Conservation (phyloP, 78 protist genomes). For the Dictyostelium citrinum region DNA sequence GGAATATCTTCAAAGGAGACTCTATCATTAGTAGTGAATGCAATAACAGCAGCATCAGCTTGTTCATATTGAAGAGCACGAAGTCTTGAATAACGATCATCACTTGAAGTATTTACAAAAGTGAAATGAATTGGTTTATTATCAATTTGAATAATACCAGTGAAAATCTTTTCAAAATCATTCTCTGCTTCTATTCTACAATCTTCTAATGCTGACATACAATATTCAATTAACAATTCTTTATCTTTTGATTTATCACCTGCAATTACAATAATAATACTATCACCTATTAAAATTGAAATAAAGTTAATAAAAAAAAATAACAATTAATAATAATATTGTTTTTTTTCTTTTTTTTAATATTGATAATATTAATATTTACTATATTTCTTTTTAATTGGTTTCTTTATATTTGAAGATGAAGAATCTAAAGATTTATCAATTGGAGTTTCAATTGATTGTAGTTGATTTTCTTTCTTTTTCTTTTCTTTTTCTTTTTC, state of each 20-base stretch:
- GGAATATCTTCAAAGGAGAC: slow-evolving; percentile 72
- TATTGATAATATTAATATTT: not conserved
- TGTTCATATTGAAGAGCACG: slow-evolving; percentile 78
- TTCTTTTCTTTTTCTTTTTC: slow-evolving; percentile 16
- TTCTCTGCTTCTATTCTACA: slow-evolving; percentile 50
- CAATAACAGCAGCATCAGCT: slow-evolving; percentile 68
- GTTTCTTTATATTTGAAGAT: not conserved
- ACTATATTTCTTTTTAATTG: slow-evolving; percentile 12
- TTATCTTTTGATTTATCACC: slow-evolving; percentile 68
- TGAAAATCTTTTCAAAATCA: slow-evolving; percentile 65
- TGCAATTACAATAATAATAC: slow-evolving; percentile 41
- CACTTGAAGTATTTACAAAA: slow-evolving; percentile 46
- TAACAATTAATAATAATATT: not conserved
- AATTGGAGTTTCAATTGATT: not conserved
- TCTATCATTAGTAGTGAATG: slow-evolving; percentile 30
- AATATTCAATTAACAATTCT: slow-evolving; percentile 25
- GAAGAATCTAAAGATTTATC: not conserved
- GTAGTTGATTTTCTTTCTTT: not conserved
- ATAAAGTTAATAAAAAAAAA: not conserved
- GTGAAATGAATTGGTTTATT: slow-evolving; percentile 38
- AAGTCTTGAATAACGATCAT: slow-evolving; percentile 72
- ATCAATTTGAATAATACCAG: slow-evolving; percentile 18
- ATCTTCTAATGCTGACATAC: slow-evolving; percentile 13
- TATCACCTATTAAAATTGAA: slow-evolving; percentile 1
- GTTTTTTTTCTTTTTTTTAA: not conserved